Base-by-base conservation (phyloP, 371 early-diverging fungal species). In the Pancytospora philotis region DNA sequence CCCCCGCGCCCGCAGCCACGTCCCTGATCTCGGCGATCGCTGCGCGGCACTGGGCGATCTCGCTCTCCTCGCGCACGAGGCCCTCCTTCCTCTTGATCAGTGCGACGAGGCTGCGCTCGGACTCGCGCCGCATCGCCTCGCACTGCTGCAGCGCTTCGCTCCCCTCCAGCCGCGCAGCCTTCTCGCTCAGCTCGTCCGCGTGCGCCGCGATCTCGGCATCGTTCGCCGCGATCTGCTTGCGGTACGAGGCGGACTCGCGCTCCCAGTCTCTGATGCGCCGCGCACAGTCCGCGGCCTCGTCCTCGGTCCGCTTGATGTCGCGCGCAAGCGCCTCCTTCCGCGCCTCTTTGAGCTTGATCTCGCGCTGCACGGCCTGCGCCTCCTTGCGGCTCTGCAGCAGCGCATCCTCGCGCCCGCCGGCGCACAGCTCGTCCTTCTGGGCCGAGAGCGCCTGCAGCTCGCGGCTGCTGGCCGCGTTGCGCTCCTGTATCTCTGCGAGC, bases 401-500 rank as follows among this genome's bases (percentile, higher is more conserved):
- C n/a, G 8, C 10, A 10, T 66, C 63, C 10, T 62, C 62, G 4
- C 48, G 28, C 3, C 13, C 16, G 28, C 59, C 39, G 28, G 48
- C 13, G 13, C 59, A 35, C 28, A 60, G n/a, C 22, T 32, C 10
- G 32, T 62, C 19, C 37, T n/a, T 57, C 1, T 37, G 49, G 25
- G 77, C 68, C 38, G 69, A 68, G 19, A 64, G 8, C 32, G 58
- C 51, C 38, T 74, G 67, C 2, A 75, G 4, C 13, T 64, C 36
- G 16, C 59, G 36, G 48, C 27, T 6, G 36, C 19, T 49, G 3
- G 57, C 35, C 32, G 36, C 28, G 35, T 75, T 68, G 30, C 79
- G 57, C 8, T 62, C 74, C 51, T 71, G 72, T 19, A 83, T 71
- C 0, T 70, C 70, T 6, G 76, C 6, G 8, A 69, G 34, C 30